These are phyloP conservation scores for Trebouxia sp. DNA, from an alignment of 139 green algal species.

Conservation along the genomic window DNA sequence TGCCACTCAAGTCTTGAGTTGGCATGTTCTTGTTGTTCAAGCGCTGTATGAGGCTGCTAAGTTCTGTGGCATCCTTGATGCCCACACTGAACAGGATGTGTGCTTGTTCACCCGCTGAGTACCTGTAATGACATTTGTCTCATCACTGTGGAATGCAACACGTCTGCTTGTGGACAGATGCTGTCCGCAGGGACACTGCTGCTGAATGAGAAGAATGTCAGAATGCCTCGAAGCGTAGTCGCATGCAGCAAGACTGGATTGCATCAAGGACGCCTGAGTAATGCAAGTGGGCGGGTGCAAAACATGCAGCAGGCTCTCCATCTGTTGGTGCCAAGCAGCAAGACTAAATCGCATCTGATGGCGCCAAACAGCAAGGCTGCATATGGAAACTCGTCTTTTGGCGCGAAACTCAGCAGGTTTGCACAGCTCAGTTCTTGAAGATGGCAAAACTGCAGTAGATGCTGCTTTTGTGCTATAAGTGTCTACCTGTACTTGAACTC, in stretches of 20 bases:
- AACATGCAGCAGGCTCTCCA: too few species aligned
- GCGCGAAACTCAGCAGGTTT: too few species aligned
- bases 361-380: not conserved
- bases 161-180: not conserved
- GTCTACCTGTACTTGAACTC: conserved; percentile 95
- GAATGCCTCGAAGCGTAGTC: too few species aligned
- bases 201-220: too few species aligned
- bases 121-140: conserved; percentile 50
- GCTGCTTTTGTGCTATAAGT: not conserved
- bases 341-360: too few species aligned
- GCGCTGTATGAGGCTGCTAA: conserved; percentile 61
- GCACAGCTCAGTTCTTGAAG: too few species aligned
- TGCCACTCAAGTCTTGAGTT: conserved; percentile 75
- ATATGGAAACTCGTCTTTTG: not conserved
- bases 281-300: too few species aligned
- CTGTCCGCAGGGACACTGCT: too few species aligned
- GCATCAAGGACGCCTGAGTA: too few species aligned
- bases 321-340: too few species aligned
- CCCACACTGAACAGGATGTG: conserved; percentile 75
- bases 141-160: not conserved
- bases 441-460: not conserved
- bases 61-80: conserved; percentile 46
- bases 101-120: conserved; percentile 55
- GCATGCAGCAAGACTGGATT: too few species aligned
- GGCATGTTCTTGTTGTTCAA: conserved; percentile 59